phyloP scores from a whole-genome alignment of 441 rosid genomes.

The Euphorbia corollata region DNA sequence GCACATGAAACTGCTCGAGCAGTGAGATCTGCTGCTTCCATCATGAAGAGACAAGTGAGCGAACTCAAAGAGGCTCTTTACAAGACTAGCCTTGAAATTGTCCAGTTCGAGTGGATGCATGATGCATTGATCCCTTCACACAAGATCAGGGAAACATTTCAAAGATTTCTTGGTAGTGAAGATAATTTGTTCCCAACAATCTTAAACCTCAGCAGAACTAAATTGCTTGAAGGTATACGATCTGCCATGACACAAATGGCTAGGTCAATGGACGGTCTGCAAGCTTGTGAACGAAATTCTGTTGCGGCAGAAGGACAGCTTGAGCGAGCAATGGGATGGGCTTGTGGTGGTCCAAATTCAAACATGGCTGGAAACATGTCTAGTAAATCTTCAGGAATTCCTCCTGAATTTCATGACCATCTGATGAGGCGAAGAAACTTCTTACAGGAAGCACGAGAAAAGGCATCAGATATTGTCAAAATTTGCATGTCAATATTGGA shows the following conservation, averaged over 20 bases:
- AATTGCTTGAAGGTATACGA: slow-evolving; percentile 63
- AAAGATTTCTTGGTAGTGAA: slow-evolving; percentile 46
- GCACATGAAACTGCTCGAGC: slow-evolving; percentile 85
- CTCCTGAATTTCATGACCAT: slow-evolving; percentile 83
- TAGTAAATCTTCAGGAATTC: slow-evolving; percentile 70
- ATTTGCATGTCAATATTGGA: slow-evolving; percentile 76
- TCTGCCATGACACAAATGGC: slow-evolving; percentile 60
- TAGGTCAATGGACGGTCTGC: slow-evolving; percentile 67
- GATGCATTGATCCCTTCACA: slow-evolving; percentile 62
- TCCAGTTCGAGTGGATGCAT: slow-evolving; percentile 95
- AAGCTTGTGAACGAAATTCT: slow-evolving; percentile 71
- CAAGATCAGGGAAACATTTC: slow-evolving; percentile 49
- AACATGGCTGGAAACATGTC: slow-evolving; percentile 45
- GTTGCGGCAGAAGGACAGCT: slow-evolving; percentile 80
- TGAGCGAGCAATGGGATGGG: slow-evolving; percentile 99
- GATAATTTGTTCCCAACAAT: slow-evolving; percentile 52
- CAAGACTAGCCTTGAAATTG: slow-evolving; percentile 70
- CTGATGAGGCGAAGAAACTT: slow-evolving; percentile 64
- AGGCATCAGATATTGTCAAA: slow-evolving; percentile 65
- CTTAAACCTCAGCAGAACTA: slow-evolving; percentile 60
- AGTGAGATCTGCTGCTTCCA: slow-evolving; percentile 71
- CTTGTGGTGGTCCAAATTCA: slow-evolving; percentile 85
- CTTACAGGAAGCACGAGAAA: slow-evolving; percentile 78
- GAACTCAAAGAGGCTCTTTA: slow-evolving; percentile 69
- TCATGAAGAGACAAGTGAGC: slow-evolving; percentile 67